phyloP scores from a whole-genome alignment of 805 yeast genomes.

The Ascoidea tarda region DNA sequence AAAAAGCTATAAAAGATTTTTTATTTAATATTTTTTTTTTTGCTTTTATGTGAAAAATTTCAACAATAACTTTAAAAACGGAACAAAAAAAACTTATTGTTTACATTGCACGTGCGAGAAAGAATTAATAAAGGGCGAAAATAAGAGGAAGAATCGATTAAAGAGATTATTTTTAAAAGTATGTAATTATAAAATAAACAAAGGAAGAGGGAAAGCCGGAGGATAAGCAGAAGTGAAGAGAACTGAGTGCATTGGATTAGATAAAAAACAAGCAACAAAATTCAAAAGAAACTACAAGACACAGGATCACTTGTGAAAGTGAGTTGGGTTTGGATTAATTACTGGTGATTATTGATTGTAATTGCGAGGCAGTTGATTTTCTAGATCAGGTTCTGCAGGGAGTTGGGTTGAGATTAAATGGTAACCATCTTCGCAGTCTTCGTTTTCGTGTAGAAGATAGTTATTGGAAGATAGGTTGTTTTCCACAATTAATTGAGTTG shows the following conservation, averaged over 20 bases:
- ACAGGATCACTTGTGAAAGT: too few species aligned
- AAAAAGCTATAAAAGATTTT: constrained; percentile 1
- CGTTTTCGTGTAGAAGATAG: too few species aligned
- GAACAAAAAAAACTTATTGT: not conserved
- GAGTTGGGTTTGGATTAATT: not conserved
- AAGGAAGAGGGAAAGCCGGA: too few species aligned
- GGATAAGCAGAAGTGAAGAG: too few species aligned
- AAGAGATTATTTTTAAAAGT: not conserved
- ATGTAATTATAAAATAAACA: not conserved
- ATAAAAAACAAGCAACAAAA: too few species aligned
- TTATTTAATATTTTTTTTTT: not conserved
- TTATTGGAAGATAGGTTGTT: constrained; percentile 1
- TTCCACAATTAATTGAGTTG: constrained; percentile 7
- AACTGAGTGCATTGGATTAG: too few species aligned
- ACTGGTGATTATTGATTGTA: not conserved
- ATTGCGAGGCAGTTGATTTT: not conserved
- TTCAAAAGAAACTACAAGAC: too few species aligned
- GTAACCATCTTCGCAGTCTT: constrained; percentile 2
- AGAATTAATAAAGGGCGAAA: not conserved
- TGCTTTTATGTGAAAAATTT: not conserved
- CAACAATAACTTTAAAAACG: not conserved
- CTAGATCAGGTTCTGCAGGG: constrained; percentile 1
- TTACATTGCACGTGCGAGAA: not conserved
- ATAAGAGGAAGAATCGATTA: not conserved
- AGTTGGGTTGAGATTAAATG: not conserved